Evolutionary conservation across 176 grass and related monocot genomes (phyloP), one percentile per base, ranked within the genome.

Genomic region (Microstegium vimineum): DNA sequence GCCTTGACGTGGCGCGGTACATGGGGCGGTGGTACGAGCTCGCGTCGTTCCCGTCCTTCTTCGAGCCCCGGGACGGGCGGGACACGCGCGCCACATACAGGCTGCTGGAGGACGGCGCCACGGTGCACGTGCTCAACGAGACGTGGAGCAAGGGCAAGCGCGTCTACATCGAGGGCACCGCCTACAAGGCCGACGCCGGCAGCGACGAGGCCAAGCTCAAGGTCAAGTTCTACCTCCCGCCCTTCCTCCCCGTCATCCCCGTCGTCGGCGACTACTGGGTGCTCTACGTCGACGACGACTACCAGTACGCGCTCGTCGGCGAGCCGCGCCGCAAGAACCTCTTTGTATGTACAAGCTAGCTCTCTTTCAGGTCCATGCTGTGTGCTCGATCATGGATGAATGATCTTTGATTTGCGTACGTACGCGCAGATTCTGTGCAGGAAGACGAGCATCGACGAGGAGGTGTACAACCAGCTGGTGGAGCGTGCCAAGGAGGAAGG

Each of bases 11-110:
- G 38, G 65, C 81, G 22, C 76, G 85, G 56, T 98, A 98, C 85
- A 94, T 98, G 95, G 95, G 95, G 23, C 88, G 92, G 73, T 98
- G 95, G 95, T 98, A 98, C 79, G 92, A 98, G 81, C 87, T 98
- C 26, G 95, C 95, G 15, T 92, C 86, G n/a, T 13, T 98, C 22
- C 92, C 92, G 7, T 71, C 66, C 20, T 90, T 90, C 57, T 94
- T 94, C 88, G 86, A 98, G 83, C 95, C 95, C 3, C 84, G 86
- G n/a, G 81, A 98, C 84, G 95, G 95, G 1, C 75, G 31, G 11
- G 20, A 90, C 81, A 98, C 92, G 40, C 90, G 95, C 10, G 95
- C 95, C 36, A 98, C 95, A 0, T 98, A 98, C 87, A 2, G 18
- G 81, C 90, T 86, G 40, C 79, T 49, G 62, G 51, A 77, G 51